Base-by-base conservation (phyloP, 441 rosid species). In the Gossypium gossypioides region DNA sequence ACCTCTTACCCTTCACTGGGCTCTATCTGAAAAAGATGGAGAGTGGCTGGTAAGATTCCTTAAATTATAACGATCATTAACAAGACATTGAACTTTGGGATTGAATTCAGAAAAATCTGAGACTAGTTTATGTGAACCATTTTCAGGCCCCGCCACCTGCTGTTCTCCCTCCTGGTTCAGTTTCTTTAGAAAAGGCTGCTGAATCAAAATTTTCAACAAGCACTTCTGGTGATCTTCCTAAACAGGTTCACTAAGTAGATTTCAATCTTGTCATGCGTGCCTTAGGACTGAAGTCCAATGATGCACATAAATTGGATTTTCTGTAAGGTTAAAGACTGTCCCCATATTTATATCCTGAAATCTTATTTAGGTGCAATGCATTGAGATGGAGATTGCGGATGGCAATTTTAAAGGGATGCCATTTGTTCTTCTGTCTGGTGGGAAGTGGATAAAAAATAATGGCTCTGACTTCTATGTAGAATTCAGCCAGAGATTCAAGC, bases 1-100 rank as follows among this genome's bases (percentile, higher is more conserved):
- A 67, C 91, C 93, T 16, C 72, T 89, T 69, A 81, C 86, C 67
- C 89, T 92, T 81, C 99, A 90, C 77, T 96, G 99, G 99, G 99
- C 93, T 76, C 84, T 96, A 80, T 92, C 99, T 69, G 86, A 84
- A 76, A 84, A 77, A 18, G 84, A 78, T 69, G 90, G 91, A 82
- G 97, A 96, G 82, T 96, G 99, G 99, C 76, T 80, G 97, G 99
- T 96, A 87, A 88, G 95, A 70, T 70, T 75, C 63, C 57, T 72
- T 55, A 25, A 44, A 34, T 72, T 68, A 50, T 68, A 67, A 69
- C n/a, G 16, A 22, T 72, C 71, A 71, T 57, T 7, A 67, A 65
- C 46, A 56, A 67, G 29, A 37, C 62, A 32, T 73, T 32, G 27
- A 74, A 72, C 69, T 52, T 70, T n/a, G 69, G 44, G 72, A 75